These are phyloP conservation scores for Nigrograna mackinnonii DNA, from an alignment of 2,329 filamentous ascomycete species.

Conservation along the genomic window DNA sequence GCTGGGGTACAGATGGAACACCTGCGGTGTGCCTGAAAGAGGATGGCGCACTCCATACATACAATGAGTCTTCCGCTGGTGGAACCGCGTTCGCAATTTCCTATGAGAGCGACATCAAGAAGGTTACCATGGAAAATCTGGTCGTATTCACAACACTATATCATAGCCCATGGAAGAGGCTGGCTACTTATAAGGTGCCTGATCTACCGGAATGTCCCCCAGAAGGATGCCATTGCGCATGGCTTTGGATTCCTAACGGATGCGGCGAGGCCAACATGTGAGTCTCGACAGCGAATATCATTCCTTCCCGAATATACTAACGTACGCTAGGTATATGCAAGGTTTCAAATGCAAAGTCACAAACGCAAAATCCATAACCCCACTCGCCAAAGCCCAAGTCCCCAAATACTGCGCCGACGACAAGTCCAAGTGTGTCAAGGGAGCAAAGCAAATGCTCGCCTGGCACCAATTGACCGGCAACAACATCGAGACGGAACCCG, in stretches of 20 bases:
- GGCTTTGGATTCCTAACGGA: slow-evolving; percentile 46
- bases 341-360: slow-evolving; percentile 55
- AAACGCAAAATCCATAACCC: slow-evolving; percentile 44
- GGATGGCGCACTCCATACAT: slow-evolving; percentile 53
- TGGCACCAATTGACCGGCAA: slow-evolving; percentile 44
- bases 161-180: slow-evolving; percentile 44
- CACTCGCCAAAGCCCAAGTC: slow-evolving; percentile 45
- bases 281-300: no score
- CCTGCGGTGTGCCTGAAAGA: slow-evolving; percentile 39
- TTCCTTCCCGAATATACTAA: no score
- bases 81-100: slow-evolving; percentile 57
- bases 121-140: slow-evolving; percentile 56
- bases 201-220: slow-evolving; percentile 41
- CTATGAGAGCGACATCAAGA: slow-evolving; percentile 51
- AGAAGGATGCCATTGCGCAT: slow-evolving; percentile 46
- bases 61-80: slow-evolving; percentile 47
- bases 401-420: slow-evolving; percentile 50
- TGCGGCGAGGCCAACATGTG: slow-evolving; percentile 45
- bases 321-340: slow-evolving; percentile 48
- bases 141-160: slow-evolving; percentile 52
- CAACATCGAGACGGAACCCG: slow-evolving; percentile 21
- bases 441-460: slow-evolving; percentile 56
- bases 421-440: slow-evolving; percentile 46
- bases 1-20: slow-evolving; percentile 31
- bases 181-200: slow-evolving; percentile 42